Conservation (phyloP, 2,329 filamentous ascomycete genomes). For the Thielaviopsis populi region DNA sequence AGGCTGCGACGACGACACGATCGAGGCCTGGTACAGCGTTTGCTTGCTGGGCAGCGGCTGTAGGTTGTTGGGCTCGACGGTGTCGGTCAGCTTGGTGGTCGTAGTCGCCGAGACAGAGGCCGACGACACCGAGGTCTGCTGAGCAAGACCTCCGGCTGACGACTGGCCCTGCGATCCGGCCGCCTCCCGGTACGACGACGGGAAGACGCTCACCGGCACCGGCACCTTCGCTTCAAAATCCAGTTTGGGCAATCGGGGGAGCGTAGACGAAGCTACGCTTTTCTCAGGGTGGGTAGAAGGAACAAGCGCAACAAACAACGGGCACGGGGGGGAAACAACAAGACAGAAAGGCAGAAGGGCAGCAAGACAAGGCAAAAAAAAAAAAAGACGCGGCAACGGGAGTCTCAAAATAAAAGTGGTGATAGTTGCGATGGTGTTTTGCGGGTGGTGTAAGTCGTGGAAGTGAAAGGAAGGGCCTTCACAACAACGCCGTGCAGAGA, state of each 20-base stretch:
- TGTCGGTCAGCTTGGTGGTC: slow-evolving; percentile 19
- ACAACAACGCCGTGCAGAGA: not conserved
- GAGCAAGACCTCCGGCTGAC: slow-evolving; percentile 17
- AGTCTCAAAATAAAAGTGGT: not conserved
- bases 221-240: slow-evolving; percentile 99
- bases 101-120: slow-evolving; percentile 27
- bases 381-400: not conserved
- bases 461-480: not conserved
- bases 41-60: slow-evolving; percentile 15
- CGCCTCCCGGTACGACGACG: slow-evolving; percentile 75
- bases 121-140: slow-evolving; percentile 19
- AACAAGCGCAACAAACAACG: not conserved
- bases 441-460: not conserved
- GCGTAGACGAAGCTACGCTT: slow-evolving; percentile 1
- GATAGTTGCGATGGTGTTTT: slow-evolving; percentile 4
- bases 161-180: slow-evolving; percentile 8
- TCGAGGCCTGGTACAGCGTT: slow-evolving; percentile 15
- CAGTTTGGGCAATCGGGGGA: slow-evolving; percentile 71
- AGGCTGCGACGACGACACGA: slow-evolving; percentile 7
- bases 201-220: slow-evolving; percentile 99
- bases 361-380: not conserved
- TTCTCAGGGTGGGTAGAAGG: not conserved
- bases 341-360: not conserved
- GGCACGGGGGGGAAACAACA: not conserved
- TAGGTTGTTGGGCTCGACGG: slow-evolving; percentile 69